Evolutionary conservation across 1,284 basidiomycete species (phyloP), one percentile per base, ranked within the genome.

Genomic region (Nidula niveotomentosa): DNA sequence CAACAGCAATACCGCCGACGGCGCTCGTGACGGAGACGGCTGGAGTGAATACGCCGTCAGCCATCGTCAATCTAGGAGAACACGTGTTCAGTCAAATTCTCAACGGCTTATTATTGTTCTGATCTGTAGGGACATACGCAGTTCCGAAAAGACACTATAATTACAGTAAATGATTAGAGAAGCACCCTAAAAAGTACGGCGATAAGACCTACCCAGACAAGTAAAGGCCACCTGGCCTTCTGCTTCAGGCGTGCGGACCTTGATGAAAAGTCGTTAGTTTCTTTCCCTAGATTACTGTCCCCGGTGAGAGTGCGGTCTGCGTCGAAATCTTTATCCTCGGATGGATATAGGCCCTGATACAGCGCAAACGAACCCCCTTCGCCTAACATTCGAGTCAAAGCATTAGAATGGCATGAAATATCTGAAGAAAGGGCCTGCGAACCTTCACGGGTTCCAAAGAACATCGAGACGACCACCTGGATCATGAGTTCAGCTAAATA

Each of bases 1-100:
- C 84, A 13, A 88, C 79, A 1, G 77, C 83, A 53, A 90, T 84
- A 13, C 87, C 88, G 13, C 74, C 79, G 1, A 89, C 85, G 3
- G 86, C 86, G 52, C 80, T 83, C 0, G 84, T 84, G 13, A 90
- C 83, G 0, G 84, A 87, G 2, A 90, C 85, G 3, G 87, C 85
- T 10, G 85, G 85, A 1, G 84, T 85, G 39, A 84, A 76, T 17
- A 85, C 69, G 39, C 86, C 85, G 58, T 87, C 85, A 0, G 84
- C 79, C 69, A 88, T 76, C 0, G 85, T 86, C 45, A 87, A 68
- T 23, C 80, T 79, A 50, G 33, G 43, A 36, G 34, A 35, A 35
- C 13, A 30, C 30, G 30, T 30, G 30, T 30, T 30, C 30, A 30
- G 30, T 6, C 5, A 23, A 23, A 30, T 4, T 6, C 30, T 30